Evolutionary conservation across 257 asterid species (phyloP).

Genomic region (Nicotiana knightiana): DNA sequence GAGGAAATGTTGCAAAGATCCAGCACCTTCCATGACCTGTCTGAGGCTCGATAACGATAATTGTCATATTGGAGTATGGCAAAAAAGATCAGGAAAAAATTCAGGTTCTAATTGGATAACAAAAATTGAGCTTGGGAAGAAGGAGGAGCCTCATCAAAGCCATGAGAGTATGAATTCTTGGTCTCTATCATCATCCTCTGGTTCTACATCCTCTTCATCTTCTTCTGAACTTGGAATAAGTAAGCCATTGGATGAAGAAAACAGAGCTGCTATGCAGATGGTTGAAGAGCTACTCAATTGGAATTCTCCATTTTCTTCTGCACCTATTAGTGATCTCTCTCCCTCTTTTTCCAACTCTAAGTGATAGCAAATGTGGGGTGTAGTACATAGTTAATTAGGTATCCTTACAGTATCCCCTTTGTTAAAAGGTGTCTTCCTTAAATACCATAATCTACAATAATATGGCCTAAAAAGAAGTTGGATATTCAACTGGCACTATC

Average conservation of each 20-base stretch:
- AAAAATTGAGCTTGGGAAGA: slow-evolving; percentile 53
- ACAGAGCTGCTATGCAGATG: slow-evolving; percentile 73
- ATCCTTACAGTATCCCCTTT: neutral
- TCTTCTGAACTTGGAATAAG: slow-evolving; percentile 16
- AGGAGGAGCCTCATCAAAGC: neutral
- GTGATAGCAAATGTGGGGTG: neutral
- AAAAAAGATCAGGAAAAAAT: slow-evolving; percentile 44
- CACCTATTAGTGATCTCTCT: neutral
- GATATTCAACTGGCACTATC: too few relatives aligned
- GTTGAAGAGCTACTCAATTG: slow-evolving; percentile 73
- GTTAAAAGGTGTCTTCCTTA: too few relatives aligned
- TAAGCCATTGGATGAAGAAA: slow-evolving; percentile 52
- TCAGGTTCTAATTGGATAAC: slow-evolving; percentile 59
- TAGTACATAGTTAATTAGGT: neutral
- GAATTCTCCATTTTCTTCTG: slow-evolving; percentile 30
- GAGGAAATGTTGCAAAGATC: slow-evolving; percentile 60
- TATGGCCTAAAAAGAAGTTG: too few relatives aligned
- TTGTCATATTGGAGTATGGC: slow-evolving; percentile 74
- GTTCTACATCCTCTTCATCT: slow-evolving; percentile 16
- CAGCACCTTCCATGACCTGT: slow-evolving; percentile 66
- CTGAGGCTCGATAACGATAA: slow-evolving; percentile 55
- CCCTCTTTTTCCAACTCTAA: neutral
- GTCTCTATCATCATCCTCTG: neutral
- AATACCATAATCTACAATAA: too few relatives aligned
- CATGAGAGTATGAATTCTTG: neutral